These are phyloP conservation scores for Aureobasidium sp. DNA, from an alignment of 2,329 filamentous ascomycete species.

Conservation along the genomic window DNA sequence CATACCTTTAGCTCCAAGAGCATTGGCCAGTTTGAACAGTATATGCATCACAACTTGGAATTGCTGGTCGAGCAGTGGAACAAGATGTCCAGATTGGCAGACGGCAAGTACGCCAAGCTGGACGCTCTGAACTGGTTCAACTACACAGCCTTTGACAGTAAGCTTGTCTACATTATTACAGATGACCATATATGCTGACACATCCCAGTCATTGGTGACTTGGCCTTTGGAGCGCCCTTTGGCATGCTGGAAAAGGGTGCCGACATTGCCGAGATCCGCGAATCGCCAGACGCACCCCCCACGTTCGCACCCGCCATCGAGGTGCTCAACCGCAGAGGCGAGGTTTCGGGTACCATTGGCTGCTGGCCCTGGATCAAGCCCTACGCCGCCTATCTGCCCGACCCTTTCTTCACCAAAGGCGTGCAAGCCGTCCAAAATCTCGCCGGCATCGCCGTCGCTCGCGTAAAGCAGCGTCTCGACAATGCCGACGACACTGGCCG, in stretches of 20 bases:
- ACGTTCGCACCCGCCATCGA: slow-evolving; percentile 73
- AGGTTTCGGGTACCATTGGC: slow-evolving; percentile 71
- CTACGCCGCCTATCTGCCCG: slow-evolving; percentile 70
- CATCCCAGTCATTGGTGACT: slow-evolving; percentile 40
- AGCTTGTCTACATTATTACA: too few relatives aligned
- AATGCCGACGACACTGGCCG: slow-evolving; percentile 56
- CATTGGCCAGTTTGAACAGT: slow-evolving; percentile 77
- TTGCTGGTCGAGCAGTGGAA: slow-evolving; percentile 68
- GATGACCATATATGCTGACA: background rate
- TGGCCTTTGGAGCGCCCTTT: slow-evolving; percentile 69
- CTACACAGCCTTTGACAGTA: slow-evolving; percentile 50
- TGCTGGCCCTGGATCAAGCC: slow-evolving; percentile 67
- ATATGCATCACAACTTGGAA: slow-evolving; percentile 72
- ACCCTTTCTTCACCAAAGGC: slow-evolving; percentile 72
- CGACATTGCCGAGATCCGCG: slow-evolving; percentile 67
- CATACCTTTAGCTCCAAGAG: slow-evolving; percentile 82
- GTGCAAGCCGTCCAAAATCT: slow-evolving; percentile 68
- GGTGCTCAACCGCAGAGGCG: slow-evolving; percentile 79
- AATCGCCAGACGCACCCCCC: slow-evolving; percentile 51
- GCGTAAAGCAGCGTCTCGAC: slow-evolving; percentile 66
- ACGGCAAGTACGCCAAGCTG: slow-evolving; percentile 52
- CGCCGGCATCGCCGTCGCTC: slow-evolving; percentile 78
- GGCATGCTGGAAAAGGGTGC: slow-evolving; percentile 72
- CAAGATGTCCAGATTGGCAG: slow-evolving; percentile 45
- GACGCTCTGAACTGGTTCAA: slow-evolving; percentile 79